Conservation (phyloP, 441 rosid genomes). For the Euphorbia celastroides region DNA sequence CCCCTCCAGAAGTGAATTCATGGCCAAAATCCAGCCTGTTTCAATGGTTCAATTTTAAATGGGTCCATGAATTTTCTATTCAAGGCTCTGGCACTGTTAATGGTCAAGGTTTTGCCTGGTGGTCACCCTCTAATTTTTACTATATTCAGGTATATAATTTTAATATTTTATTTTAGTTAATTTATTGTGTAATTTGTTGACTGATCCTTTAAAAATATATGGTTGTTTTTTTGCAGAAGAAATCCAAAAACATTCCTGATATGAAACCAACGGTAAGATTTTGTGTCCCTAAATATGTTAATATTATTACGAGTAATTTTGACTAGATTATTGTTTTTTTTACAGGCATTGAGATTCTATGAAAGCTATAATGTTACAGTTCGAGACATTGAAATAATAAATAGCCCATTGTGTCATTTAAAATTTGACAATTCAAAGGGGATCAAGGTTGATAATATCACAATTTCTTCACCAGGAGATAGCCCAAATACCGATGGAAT, state of each 20-base stretch:
- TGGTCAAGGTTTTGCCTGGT: constrained; percentile 79
- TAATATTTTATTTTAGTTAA: too few species aligned
- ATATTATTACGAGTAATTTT: too few species aligned
- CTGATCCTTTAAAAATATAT: not conserved
- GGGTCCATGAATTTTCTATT: constrained; percentile 44
- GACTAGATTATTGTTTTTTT: not conserved
- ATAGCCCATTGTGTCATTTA: constrained; percentile 81
- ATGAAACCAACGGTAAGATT: constrained; percentile 75
- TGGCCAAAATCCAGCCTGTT: constrained; percentile 28
- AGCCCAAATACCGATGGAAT: constrained; percentile 92
- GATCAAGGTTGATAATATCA: constrained; percentile 49
- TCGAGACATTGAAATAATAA: constrained; percentile 57
- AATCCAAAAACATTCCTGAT: constrained; percentile 38
- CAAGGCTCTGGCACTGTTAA: constrained; percentile 68
- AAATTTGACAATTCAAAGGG: constrained; percentile 73
- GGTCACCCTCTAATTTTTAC: constrained; percentile 37
- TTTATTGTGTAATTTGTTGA: not conserved
- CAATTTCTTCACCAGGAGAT: constrained; percentile 61
- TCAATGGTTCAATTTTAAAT: constrained; percentile 32
- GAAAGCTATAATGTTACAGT: constrained; percentile 61
- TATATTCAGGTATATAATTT: constrained; percentile 20
- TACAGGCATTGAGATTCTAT: constrained; percentile 73
- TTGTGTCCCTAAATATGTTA: not conserved
- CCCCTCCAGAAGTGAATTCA: constrained; percentile 40
- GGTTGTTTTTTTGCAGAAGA: constrained; percentile 38